Base-by-base conservation (phyloP, 2,329 filamentous ascomycete genomes). In the Diaporthe capsici region DNA sequence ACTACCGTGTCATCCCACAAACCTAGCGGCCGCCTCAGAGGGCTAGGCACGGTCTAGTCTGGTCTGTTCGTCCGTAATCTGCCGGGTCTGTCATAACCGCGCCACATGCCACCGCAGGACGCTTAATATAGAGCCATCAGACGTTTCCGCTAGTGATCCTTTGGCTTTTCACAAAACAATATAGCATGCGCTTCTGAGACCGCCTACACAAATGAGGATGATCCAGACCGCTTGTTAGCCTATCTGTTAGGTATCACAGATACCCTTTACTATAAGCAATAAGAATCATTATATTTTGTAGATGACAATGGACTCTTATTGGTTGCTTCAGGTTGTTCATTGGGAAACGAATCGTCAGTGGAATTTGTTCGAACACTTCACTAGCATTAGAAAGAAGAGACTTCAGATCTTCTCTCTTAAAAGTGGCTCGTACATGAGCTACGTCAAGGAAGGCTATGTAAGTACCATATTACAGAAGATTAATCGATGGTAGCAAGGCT, bases 21-120 rank as follows among this genome's bases (percentile, higher is more conserved):
- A 31, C 65, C 31, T 68, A 39, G 22, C 22, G 13, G 13, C 15
- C 12, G 44, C 47, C 44, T 28, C 31, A 55, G 20, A 51, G 17
- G 47, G 65, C 31, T 37, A 22, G 25, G 65, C 65, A 68, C 65
- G 49, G n/a, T 25, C 31, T 53, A 53, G 65, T 68, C 65, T 34
- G 28, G 49, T 68, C 47, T 68, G 65, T 68, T 68, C 65, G n/a
- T 68, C 65, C 65, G 47, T 53, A 28, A 28, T 28, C 22, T 68
- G 12, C n/a, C 65, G 65, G 65, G 31, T 68, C 65, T 68, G 65
- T 68, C 65, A 39, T 1, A 20, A 53, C 65, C 65, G 65, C 47
- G 47, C 65, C 65, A 65, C 42, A 68, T 28, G 65, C 28, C 65
- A 53, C 47, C 3, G n/a, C n/a, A 42, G 5, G 15, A n/a, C 44